Percentiles rank a stretch among this genome's conserved stretches.
phyloP scores from a whole-genome alignment of 805 yeast species.

The Wickerhamiella azymoides region DNA sequence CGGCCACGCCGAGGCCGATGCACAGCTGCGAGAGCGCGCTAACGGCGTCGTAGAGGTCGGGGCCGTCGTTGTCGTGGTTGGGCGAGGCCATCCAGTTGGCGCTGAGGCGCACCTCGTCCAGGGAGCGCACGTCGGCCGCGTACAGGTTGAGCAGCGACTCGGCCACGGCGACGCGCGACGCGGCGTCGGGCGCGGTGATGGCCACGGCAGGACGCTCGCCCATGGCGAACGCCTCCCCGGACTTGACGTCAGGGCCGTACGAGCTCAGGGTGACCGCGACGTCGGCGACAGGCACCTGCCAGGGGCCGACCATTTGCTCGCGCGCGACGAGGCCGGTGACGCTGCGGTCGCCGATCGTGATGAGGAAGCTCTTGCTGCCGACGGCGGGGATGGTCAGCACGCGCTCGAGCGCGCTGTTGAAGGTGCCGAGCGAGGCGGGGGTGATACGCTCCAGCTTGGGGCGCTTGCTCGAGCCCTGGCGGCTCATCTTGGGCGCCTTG shows the following conservation, averaged over 20 bases:
- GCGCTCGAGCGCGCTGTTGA: slow-evolving; percentile 60
- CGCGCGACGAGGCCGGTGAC: slow-evolving; percentile 94
- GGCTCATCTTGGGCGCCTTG: slow-evolving; percentile 91
- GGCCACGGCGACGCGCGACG: slow-evolving; percentile 91
- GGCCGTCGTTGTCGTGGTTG: slow-evolving; percentile 86
- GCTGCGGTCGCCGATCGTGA: slow-evolving; percentile 98
- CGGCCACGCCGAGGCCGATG: slow-evolving; percentile 78
- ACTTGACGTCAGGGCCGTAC: slow-evolving; percentile 55
- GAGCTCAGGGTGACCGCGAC: slow-evolving; percentile 93
- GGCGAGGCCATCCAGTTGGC: slow-evolving; percentile 99
- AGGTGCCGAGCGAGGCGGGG: slow-evolving; percentile 22
- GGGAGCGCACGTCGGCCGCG: slow-evolving; percentile 74
- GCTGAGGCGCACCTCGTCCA: slow-evolving; percentile 67
- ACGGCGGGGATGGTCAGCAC: slow-evolving; percentile 86
- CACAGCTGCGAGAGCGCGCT: slow-evolving; percentile 94
- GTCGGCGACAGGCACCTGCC: slow-evolving; percentile 99
- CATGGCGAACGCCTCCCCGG: slow-evolving; percentile 98
- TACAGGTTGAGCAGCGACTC: slow-evolving; percentile 78
- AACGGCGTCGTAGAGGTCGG: slow-evolving; percentile 89
- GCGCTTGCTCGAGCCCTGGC: slow-evolving; percentile 51
- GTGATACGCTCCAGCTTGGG: slow-evolving; percentile 32
- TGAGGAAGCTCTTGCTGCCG: slow-evolving; percentile 84
- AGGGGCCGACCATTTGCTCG: slow-evolving; percentile 98
- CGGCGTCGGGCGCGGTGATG: slow-evolving; percentile 72
- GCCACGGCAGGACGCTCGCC: slow-evolving; percentile 94